phyloP scores from a whole-genome alignment of 1,284 basidiomycete species.

The Coniferiporia sulphurascens region DNA sequence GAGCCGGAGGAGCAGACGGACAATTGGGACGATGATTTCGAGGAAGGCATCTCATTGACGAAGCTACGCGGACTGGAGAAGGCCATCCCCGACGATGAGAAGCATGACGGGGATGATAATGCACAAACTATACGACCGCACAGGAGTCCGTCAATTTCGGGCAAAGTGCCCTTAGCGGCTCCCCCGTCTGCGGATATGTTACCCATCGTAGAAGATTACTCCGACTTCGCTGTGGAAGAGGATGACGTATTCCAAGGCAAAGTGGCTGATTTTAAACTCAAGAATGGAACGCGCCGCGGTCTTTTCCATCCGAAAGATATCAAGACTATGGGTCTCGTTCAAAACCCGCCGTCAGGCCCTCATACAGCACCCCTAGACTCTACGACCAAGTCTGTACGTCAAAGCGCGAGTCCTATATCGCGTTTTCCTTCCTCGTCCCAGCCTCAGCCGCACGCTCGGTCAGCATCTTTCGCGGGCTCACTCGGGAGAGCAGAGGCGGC shows the following conservation, averaged over 20 bases:
- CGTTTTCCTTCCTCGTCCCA: constrained; percentile 23
- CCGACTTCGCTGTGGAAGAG: constrained; percentile 74
- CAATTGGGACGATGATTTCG: constrained; percentile 98
- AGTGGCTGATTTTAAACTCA: constrained; percentile 78
- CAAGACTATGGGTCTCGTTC: constrained; percentile 55
- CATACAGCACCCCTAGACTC: constrained; percentile 57
- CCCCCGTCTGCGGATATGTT: constrained; percentile 54
- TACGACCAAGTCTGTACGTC: constrained; percentile 33
- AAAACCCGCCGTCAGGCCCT: constrained; percentile 46
- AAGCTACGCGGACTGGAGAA: constrained; percentile 79
- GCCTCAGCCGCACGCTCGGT: constrained; percentile 33
- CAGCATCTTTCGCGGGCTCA: constrained; percentile 60
- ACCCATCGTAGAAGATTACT: constrained; percentile 85
- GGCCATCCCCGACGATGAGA: constrained; percentile 53
- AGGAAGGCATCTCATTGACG: constrained; percentile 84
- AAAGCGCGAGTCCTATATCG: constrained; percentile 23
- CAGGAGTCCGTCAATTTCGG: constrained; percentile 53
- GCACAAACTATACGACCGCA: constrained; percentile 71
- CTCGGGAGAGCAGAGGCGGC: constrained; percentile 60
- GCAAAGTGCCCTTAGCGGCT: constrained; percentile 49
- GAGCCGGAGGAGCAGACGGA: constrained; percentile 81
- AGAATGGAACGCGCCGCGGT: constrained; percentile 63
- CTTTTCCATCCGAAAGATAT: constrained; percentile 88
- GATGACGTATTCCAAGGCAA: constrained; percentile 73
- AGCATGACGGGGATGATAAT: constrained; percentile 63